These are phyloP conservation scores for Russula emetica DNA, from an alignment of 768 basidiomycete genomes.

Conservation along the genomic window DNA sequence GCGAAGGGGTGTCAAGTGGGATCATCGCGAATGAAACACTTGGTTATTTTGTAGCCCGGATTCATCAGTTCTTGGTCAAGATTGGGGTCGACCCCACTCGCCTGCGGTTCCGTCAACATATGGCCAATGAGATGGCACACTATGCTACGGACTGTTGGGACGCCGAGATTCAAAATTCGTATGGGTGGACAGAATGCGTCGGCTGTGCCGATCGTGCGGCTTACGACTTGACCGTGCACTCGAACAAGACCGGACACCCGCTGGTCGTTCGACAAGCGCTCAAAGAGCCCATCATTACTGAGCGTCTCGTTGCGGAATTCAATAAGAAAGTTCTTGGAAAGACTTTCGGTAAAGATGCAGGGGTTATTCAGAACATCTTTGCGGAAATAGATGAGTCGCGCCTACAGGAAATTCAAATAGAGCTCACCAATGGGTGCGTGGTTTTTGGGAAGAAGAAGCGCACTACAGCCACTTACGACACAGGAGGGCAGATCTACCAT, in stretches of 20 bases:
- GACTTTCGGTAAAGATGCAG: conserved; percentile 83
- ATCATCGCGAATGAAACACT: conserved; percentile 96
- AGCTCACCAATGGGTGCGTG: conserved; percentile 70
- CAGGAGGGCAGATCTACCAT: conserved; percentile 50
- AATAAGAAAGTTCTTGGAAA: conserved; percentile 89
- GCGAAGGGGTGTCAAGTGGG: conserved; percentile 82
- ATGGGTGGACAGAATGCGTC: conserved; percentile 97
- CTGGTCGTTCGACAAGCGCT: conserved; percentile 84
- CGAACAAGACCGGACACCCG: conserved; percentile 74
- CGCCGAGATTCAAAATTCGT: conserved; percentile 90
- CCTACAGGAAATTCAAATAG: conserved; percentile 60
- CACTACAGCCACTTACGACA: conserved; percentile 21
- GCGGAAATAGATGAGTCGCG: conserved; percentile 61
- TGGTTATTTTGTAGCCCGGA: conserved; percentile 94
- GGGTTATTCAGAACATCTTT: conserved; percentile 56
- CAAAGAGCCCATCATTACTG: conserved; percentile 77
- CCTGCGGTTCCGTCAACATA: conserved; percentile 94
- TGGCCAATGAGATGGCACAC: conserved; percentile 99
- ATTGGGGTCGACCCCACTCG: conserved; percentile 84
- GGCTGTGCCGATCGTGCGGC: conserved; percentile 98
- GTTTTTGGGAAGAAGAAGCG: conserved; percentile 14
- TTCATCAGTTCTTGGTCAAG: conserved; percentile 81
- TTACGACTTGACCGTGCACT: conserved; percentile 91
- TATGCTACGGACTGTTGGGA: conserved; percentile 99
- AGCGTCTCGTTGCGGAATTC: conserved; percentile 73